Conservation (phyloP, 768 basidiomycete genomes). For the Trametes cingulata region DNA sequence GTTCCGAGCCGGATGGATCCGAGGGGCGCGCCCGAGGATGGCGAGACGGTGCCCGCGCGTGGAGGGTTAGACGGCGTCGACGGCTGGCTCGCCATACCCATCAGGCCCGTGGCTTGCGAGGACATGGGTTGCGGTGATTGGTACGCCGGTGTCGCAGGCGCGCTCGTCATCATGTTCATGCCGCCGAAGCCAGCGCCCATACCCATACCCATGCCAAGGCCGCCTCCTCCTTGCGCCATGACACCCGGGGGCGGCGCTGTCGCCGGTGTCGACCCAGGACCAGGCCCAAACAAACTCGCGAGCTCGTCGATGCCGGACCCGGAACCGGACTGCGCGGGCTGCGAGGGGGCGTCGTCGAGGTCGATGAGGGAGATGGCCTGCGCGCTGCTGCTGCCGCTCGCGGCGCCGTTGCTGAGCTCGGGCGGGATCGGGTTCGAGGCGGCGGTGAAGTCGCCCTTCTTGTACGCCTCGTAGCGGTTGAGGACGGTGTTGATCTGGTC, state of each 20-base stretch:
- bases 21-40: conserved; percentile 14
- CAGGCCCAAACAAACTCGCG: conserved; percentile 55
- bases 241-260: conserved; percentile 3
- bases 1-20: conserved; percentile 36
- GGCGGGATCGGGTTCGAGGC: conserved; percentile 69
- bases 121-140: conserved; percentile 7
- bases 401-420: conserved; percentile 46
- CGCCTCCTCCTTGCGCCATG: not conserved
- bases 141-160: conserved; percentile 7
- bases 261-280: conserved; percentile 9
- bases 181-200: conserved; percentile 17
- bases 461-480: conserved; percentile 89
- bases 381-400: conserved; percentile 23
- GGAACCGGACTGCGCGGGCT: conserved; percentile 20
- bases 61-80: too few relatives aligned
- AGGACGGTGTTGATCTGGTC: conserved; percentile 96
- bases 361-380: conserved; percentile 66
- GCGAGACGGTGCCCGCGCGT: conserved; percentile 3
- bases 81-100: not conserved
- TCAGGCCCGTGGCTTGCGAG: not conserved
- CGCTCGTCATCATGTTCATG: conserved; percentile 6
- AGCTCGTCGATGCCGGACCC: conserved; percentile 53
- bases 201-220: conserved; percentile 8
- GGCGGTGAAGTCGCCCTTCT: conserved; percentile 80
- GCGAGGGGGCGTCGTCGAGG: conserved; percentile 56